Evolutionary conservation across 2,329 filamentous ascomycete species (phyloP).

Genomic region (Fusarium mexicanum): DNA sequence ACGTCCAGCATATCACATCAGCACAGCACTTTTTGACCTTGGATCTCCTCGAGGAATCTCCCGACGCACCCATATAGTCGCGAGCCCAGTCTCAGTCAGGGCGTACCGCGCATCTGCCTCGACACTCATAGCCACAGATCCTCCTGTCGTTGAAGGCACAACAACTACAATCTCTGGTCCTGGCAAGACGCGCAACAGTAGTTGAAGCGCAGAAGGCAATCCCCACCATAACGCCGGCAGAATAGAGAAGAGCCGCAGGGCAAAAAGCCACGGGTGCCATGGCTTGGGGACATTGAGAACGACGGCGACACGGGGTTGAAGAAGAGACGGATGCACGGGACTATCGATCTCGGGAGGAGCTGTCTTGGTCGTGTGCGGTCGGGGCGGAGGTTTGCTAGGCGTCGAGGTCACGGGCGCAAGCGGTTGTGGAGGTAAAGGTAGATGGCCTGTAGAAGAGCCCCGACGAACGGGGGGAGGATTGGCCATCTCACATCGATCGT

Average conservation of each 20-base stretch:
- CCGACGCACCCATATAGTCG: constrained; percentile 75
- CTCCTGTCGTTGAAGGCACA: constrained; percentile 37
- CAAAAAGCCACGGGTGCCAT: constrained; percentile 79
- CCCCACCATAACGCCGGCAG: constrained; percentile 78
- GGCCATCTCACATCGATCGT: constrained; percentile 39
- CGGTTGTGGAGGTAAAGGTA: constrained; percentile 31
- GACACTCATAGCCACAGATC: constrained; percentile 26
- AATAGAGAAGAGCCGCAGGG: constrained; percentile 77
- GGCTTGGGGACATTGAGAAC: constrained; percentile 76
- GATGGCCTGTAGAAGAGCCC: constrained; percentile 41
- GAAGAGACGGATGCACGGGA: constrained; percentile 54
- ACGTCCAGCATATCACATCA: constrained; percentile 11
- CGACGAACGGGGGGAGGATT: constrained; percentile 39
- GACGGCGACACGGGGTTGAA: constrained; percentile 82
- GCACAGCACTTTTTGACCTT: neutral
- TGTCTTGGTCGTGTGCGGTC: constrained; percentile 5
- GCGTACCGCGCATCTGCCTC: constrained; percentile 48
- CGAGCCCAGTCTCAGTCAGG: constrained; percentile 75
- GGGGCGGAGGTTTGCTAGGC: constrained; percentile 13
- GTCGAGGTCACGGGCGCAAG: constrained; percentile 20
- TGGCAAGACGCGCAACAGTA: constrained; percentile 70
- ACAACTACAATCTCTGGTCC: constrained; percentile 45
- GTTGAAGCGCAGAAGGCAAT: constrained; percentile 72
- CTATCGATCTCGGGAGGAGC: constrained; percentile 9
- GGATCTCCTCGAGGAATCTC: neutral